These are phyloP conservation scores for Limnomonas spitsbergensis DNA, from an alignment of 139 green algal species.

Conservation along the genomic window DNA sequence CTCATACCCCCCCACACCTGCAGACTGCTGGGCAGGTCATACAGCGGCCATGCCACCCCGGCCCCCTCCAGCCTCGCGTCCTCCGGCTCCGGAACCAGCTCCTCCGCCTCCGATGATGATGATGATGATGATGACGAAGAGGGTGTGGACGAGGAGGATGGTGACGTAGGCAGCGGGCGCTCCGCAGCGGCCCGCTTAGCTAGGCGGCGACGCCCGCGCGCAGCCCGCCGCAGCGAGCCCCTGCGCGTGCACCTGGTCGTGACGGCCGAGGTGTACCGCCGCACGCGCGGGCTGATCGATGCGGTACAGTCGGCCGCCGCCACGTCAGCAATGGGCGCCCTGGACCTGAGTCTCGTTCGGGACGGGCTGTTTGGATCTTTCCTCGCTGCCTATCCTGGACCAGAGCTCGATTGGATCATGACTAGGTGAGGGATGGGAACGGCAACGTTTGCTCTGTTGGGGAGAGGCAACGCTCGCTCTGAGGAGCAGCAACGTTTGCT, in stretches of 20 bases:
- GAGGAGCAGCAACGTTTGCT: too few relatives aligned
- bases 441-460: too few relatives aligned
- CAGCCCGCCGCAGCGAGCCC: too few relatives aligned
- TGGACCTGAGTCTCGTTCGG: not conserved
- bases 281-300: not conserved
- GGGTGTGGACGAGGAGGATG: conserved; percentile 33
- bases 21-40: not conserved
- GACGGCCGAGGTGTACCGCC: conserved; percentile 7
- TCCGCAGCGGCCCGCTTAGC: conserved; percentile 25
- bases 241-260: not conserved
- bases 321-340: not conserved
- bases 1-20: too few relatives aligned
- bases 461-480: too few relatives aligned
- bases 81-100: not conserved
- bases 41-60: not conserved
- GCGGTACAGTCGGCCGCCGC: not conserved
- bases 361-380: conserved; percentile 4
- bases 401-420: conserved; percentile 2
- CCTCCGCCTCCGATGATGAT: conserved; percentile 66
- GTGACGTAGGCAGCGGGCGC: conserved; percentile 52
- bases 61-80: not conserved
- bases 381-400: not conserved
- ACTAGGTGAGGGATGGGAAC: not conserved
- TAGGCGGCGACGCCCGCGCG: too few relatives aligned
- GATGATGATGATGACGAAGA: too few relatives aligned